phyloP scores from a whole-genome alignment of 2,329 filamentous ascomycete genomes.

The Zymoseptoria passerinii region DNA sequence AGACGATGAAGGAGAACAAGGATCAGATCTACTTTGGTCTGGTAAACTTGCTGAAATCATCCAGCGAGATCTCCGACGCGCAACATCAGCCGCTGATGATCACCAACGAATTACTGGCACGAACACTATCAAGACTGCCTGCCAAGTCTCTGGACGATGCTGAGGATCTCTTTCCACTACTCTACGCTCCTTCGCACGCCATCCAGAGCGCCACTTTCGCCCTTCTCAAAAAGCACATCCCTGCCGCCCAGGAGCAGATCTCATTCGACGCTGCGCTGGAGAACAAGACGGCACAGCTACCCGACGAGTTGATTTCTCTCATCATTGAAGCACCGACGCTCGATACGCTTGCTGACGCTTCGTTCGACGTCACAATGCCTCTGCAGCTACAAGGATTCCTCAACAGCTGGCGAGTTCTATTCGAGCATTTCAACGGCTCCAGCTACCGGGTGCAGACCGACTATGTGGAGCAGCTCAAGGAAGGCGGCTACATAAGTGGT shows the following conservation, averaged over 20 bases:
- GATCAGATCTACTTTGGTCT: constrained; percentile 50
- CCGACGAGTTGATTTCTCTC: constrained; percentile 76
- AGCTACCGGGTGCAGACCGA: constrained; percentile 72
- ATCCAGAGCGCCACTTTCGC: constrained; percentile 76
- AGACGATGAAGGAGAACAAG: constrained; percentile 59
- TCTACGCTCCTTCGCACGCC: constrained; percentile 65
- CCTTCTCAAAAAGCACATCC: constrained; percentile 72
- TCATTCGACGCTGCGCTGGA: constrained; percentile 69
- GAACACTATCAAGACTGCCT: constrained; percentile 58
- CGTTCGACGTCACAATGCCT: constrained; percentile 59
- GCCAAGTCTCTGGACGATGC: constrained; percentile 45
- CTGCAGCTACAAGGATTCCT: constrained; percentile 68
- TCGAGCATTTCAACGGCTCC: constrained; percentile 60
- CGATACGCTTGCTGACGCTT: constrained; percentile 56
- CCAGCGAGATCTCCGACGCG: constrained; percentile 41
- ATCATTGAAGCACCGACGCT: constrained; percentile 69
- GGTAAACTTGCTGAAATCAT: constrained; percentile 52
- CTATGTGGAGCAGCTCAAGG: constrained; percentile 72
- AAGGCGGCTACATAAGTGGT: constrained; percentile 57
- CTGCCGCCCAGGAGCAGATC: constrained; percentile 67
- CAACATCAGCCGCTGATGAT: constrained; percentile 62
- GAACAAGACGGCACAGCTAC: constrained; percentile 63
- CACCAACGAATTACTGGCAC: constrained; percentile 64
- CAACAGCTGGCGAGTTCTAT: constrained; percentile 81
- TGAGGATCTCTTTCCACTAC: constrained; percentile 62